Evolutionary conservation across 805 yeast species (phyloP).

Genomic region (Pichia cephalocereana): DNA sequence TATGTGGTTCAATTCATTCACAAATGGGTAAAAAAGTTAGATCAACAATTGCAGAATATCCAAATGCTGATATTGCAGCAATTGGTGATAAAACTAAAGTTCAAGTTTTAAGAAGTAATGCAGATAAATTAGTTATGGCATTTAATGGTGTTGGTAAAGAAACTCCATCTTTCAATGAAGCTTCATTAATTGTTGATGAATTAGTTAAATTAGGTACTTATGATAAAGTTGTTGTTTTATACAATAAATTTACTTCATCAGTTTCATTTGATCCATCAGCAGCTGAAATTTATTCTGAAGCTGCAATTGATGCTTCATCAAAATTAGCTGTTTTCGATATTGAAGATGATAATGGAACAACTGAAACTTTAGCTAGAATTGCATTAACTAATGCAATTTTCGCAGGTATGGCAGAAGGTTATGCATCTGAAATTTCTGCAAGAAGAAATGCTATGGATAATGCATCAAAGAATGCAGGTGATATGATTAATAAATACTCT

Average conservation of each 20-base stretch:
- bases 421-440: constrained; percentile 95
- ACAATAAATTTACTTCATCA: constrained; percentile 81
- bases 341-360: constrained; percentile 57
- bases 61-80: constrained; percentile 71
- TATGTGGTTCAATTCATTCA: constrained; percentile 97
- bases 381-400: constrained; percentile 83
- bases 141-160: constrained; percentile 94
- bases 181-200: constrained; percentile 81
- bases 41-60: constrained; percentile 47
- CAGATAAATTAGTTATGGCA: constrained; percentile 58
- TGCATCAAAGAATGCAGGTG: constrained; percentile 99
- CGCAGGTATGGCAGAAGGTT: constrained; percentile 94
- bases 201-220: constrained; percentile 61
- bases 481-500: constrained; percentile 93
- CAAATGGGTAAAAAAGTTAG: constrained; percentile 88
- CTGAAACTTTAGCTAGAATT: constrained; percentile 71
- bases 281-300: constrained; percentile 57
- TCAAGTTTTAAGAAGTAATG: constrained; percentile 78
- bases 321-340: constrained; percentile 76
- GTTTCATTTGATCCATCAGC: constrained; percentile 82
- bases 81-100: constrained; percentile 92
- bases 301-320: constrained; percentile 73
- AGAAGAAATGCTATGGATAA: constrained; percentile 99
- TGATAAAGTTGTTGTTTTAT: constrained; percentile 69
- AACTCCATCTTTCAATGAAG: constrained; percentile 90